These are phyloP conservation scores for Lactarius akahatsu DNA, from an alignment of 768 basidiomycete species.

Conservation along the genomic window DNA sequence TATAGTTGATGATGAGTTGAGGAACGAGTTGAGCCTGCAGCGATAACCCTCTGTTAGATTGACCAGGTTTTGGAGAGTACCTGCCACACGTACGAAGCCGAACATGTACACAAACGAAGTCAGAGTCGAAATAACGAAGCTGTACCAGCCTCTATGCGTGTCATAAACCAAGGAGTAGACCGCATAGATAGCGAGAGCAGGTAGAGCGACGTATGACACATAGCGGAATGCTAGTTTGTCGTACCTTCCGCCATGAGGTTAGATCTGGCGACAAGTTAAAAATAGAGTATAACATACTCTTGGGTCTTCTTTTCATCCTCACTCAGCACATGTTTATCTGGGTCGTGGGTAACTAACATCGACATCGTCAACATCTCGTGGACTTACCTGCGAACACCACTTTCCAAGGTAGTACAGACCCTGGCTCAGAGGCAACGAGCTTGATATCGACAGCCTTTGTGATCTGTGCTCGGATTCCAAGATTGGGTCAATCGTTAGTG, in stretches of 20 bases:
- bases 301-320: slow-evolving; percentile 98
- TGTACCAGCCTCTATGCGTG: slow-evolving; percentile 93
- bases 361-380: slow-evolving; percentile 25
- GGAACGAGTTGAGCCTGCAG: slow-evolving; percentile 78
- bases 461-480: slow-evolving; percentile 46
- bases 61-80: slow-evolving; percentile 27
- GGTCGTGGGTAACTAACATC: slow-evolving; percentile 19
- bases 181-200: slow-evolving; percentile 72
- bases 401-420: slow-evolving; percentile 72
- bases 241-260: slow-evolving; percentile 49
- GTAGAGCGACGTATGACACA: slow-evolving; percentile 87
- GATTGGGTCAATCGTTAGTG: not conserved
- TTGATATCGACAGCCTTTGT: slow-evolving; percentile 89
- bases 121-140: slow-evolving; percentile 89
- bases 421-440: slow-evolving; percentile 58
- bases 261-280: slow-evolving; percentile 4
- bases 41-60: slow-evolving; percentile 22
- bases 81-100: slow-evolving; percentile 77
- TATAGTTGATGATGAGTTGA: slow-evolving; percentile 95
- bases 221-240: slow-evolving; percentile 94
- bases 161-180: slow-evolving; percentile 80
- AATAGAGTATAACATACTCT: slow-evolving; percentile 57
- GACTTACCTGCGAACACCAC: slow-evolving; percentile 74
- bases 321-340: slow-evolving; percentile 92
- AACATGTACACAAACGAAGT: slow-evolving; percentile 96